phyloP scores from a whole-genome alignment of 1,284 basidiomycete genomes.

The Leccinum pachyderme region DNA sequence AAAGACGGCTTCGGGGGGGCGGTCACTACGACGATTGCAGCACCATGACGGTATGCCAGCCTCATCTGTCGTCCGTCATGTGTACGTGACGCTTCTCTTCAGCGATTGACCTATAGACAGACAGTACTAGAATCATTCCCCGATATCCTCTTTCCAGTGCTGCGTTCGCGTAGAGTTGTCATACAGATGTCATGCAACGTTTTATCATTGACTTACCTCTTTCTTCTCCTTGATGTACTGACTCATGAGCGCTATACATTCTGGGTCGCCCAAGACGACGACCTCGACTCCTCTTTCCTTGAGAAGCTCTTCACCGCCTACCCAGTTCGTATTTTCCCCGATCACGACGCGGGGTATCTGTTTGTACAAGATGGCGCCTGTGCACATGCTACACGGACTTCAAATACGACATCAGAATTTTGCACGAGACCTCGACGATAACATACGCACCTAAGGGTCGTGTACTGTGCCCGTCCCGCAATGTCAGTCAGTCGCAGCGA shows the following conservation, averaged over 20 bases:
- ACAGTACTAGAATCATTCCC: constrained; percentile 32
- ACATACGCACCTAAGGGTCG: constrained; percentile 47
- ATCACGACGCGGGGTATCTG: constrained; percentile 60
- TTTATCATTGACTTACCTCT: constrained; percentile 37
- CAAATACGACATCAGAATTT: not conserved
- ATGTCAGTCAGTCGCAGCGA: not conserved
- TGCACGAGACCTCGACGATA: not conserved
- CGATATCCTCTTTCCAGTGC: constrained; percentile 62
- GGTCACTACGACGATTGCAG: constrained; percentile 21
- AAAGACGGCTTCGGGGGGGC: constrained; percentile 35
- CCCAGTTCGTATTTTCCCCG: constrained; percentile 52
- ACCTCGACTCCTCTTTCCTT: constrained; percentile 52
- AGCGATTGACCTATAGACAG: constrained; percentile 9
- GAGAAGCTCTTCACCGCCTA: constrained; percentile 51
- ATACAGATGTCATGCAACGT: constrained; percentile 1
- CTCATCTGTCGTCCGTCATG: not conserved
- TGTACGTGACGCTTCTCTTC: not conserved
- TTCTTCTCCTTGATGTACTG: constrained; percentile 50
- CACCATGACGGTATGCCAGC: constrained; percentile 15
- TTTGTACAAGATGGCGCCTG: constrained; percentile 58
- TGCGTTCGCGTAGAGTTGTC: constrained; percentile 24
- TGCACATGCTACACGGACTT: constrained; percentile 64
- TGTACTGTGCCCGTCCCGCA: constrained; percentile 28
- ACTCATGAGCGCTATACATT: constrained; percentile 47
- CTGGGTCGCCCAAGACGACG: constrained; percentile 44